Conservation (phyloP, 768 basidiomycete genomes). For the Mycena sanguinolenta region DNA sequence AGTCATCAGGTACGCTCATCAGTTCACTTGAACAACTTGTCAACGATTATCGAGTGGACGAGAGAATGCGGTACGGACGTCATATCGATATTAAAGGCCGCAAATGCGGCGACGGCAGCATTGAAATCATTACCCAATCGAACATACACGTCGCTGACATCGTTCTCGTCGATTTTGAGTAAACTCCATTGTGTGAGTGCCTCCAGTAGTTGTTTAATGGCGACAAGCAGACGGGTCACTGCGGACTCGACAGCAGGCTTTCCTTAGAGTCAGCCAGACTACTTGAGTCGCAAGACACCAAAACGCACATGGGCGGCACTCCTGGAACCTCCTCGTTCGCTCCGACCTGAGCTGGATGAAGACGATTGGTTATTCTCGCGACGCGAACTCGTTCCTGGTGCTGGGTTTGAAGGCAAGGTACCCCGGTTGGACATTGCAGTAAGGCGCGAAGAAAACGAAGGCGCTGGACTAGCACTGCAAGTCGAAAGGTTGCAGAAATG, state of each 20-base stretch:
- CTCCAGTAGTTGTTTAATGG: conserved; percentile 96
- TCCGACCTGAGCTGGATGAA: conserved; percentile 60
- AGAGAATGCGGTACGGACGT: conserved; percentile 67
- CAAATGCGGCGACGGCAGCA: conserved; percentile 90
- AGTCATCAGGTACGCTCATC: conserved; percentile 86
- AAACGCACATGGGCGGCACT: conserved; percentile 51
- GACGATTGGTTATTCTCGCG: conserved; percentile 65
- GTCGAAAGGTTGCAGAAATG: too few relatives aligned
- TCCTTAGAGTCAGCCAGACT: conserved; percentile 24
- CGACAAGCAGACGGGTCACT: conserved; percentile 92
- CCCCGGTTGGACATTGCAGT: conserved; percentile 27
- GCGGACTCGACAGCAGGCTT: conserved; percentile 90
- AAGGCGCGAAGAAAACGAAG: too few relatives aligned
- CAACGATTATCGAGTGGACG: conserved; percentile 12
- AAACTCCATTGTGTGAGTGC: conserved; percentile 89
- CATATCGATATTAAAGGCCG: conserved; percentile 89
- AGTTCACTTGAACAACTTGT: conserved; percentile 74
- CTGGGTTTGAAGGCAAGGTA: conserved; percentile 24
- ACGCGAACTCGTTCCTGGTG: conserved; percentile 46
- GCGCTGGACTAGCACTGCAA: too few relatives aligned
- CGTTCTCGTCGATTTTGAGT: conserved; percentile 74
- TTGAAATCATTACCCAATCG: conserved; percentile 98
- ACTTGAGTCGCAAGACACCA: conserved; percentile 7
- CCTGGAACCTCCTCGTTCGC: conserved; percentile 57
- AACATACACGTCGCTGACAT: conserved; percentile 98